phyloP scores from a whole-genome alignment of 768 basidiomycete genomes.

The Tricholoma sp. region DNA sequence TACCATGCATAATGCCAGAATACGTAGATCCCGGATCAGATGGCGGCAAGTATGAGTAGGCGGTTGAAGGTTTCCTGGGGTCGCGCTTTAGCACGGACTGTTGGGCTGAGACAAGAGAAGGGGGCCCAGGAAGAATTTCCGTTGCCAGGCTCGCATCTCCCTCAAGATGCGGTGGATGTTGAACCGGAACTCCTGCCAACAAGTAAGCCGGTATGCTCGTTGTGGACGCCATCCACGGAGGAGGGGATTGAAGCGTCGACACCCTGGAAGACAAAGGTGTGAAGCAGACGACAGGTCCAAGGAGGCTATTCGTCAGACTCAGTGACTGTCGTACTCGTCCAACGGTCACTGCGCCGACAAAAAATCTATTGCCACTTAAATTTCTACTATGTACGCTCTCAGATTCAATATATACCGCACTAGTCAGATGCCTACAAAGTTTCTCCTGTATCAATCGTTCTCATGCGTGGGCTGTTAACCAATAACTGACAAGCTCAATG shows the following conservation, averaged over 20 bases:
- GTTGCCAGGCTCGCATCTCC: conserved; percentile 80
- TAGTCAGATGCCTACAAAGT: not conserved
- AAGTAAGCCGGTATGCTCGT: conserved; percentile 67
- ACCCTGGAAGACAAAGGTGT: conserved; percentile 12
- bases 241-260: conserved; percentile 15
- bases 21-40: conserved; percentile 89
- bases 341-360: not conserved
- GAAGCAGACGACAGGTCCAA: conserved; percentile 3
- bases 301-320: not conserved
- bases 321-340: not conserved
- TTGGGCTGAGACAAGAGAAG: conserved; percentile 65
- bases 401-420: too few relatives aligned
- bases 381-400: not conserved
- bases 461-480: not conserved
- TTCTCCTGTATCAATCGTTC: not conserved
- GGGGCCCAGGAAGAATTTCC: conserved; percentile 87
- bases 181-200: conserved; percentile 65
- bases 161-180: conserved; percentile 77
- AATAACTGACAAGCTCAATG: not conserved
- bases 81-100: conserved; percentile 73
- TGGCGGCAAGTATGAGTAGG: conserved; percentile 75
- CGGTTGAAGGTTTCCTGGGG: conserved; percentile 66
- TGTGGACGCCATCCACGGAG: conserved; percentile 61
- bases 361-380: not conserved
- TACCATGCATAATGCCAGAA: conserved; percentile 66